Conservation (phyloP, 2,329 filamentous ascomycete genomes). For the Thielaviopsis musarum region DNA sequence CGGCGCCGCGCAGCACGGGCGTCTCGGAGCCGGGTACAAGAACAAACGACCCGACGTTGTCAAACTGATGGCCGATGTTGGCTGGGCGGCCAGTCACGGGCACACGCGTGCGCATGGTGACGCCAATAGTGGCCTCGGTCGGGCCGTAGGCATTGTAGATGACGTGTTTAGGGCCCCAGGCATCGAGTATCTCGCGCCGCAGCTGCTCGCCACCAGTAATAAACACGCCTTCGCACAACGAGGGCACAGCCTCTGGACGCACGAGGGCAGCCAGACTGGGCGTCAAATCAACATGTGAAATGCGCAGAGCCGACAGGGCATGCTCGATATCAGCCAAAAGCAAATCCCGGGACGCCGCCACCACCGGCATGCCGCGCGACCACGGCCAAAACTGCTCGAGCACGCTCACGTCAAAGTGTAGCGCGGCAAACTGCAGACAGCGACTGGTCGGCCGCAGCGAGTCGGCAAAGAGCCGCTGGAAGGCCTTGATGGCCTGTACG, state of each 20-base stretch:
- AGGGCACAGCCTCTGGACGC: slow-evolving; percentile 65
- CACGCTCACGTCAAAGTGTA: slow-evolving; percentile 88
- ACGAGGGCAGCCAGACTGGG: slow-evolving; percentile 69
- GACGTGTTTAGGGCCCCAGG: slow-evolving; percentile 62
- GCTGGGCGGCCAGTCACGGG: slow-evolving; percentile 61
- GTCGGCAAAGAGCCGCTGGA: slow-evolving; percentile 57
- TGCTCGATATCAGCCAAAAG: slow-evolving; percentile 69
- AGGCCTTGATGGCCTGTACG: slow-evolving; percentile 77
- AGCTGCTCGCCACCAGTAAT: slow-evolving; percentile 84
- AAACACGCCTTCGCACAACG: slow-evolving; percentile 66
- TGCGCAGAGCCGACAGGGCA: slow-evolving; percentile 52
- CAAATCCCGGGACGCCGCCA: slow-evolving; percentile 66
- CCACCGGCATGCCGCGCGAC: slow-evolving; percentile 74
- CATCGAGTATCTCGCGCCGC: slow-evolving; percentile 75
- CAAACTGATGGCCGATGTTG: slow-evolving; percentile 76
- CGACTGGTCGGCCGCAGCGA: slow-evolving; percentile 60
- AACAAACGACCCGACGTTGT: slow-evolving; percentile 75
- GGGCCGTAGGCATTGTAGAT: slow-evolving; percentile 91
- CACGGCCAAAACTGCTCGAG: slow-evolving; percentile 93
- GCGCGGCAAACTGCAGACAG: slow-evolving; percentile 86
- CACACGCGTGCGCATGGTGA: slow-evolving; percentile 76
- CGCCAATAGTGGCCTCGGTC: slow-evolving; percentile 83
- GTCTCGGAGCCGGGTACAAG: slow-evolving; percentile 50
- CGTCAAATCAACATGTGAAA: slow-evolving; percentile 85
- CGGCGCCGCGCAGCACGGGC: slow-evolving; percentile 58